Evolutionary conservation across 2,329 filamentous ascomycete species (phyloP).

Genomic region (Hypoxylon sp.): DNA sequence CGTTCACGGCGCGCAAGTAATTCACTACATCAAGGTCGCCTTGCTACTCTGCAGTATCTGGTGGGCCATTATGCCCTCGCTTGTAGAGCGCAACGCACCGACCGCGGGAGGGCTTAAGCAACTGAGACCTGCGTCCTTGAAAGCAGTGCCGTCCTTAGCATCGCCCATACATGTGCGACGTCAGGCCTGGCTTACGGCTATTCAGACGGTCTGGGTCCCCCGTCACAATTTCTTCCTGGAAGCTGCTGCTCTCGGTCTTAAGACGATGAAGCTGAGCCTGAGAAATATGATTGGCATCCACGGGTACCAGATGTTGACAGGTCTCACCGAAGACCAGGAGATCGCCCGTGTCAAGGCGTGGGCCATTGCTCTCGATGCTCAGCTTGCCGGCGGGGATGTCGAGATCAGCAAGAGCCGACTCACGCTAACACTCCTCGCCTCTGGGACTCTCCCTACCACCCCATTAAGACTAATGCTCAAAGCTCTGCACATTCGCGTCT

Average conservation of each 20-base stretch:
- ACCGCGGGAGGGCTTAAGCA: constrained; percentile 55
- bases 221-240: constrained; percentile 87
- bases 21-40: constrained; percentile 61
- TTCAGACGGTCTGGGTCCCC: constrained; percentile 92
- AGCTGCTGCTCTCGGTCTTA: constrained; percentile 78
- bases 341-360: constrained; percentile 87
- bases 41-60: constrained; percentile 62
- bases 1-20: constrained; percentile 52
- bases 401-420: constrained; percentile 89
- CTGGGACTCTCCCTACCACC: constrained; percentile 83
- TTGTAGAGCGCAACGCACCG: constrained; percentile 63
- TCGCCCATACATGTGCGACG: constrained; percentile 86
- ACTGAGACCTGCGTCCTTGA: constrained; percentile 49
- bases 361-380: constrained; percentile 91
- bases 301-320: constrained; percentile 80
- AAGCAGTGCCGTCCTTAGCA: constrained; percentile 73
- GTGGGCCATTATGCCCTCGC: constrained; percentile 63
- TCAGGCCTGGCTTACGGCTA: constrained; percentile 90
- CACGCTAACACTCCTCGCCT: constrained; percentile 85
- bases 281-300: constrained; percentile 79
- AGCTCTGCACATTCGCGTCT: constrained; percentile 86
- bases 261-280: constrained; percentile 82
- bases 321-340: constrained; percentile 84
- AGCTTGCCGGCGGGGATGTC: constrained; percentile 87
- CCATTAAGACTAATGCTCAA: constrained; percentile 88